Base-by-base conservation (phyloP, 2,329 filamentous ascomycete species). In the Didymella segeticola region DNA sequence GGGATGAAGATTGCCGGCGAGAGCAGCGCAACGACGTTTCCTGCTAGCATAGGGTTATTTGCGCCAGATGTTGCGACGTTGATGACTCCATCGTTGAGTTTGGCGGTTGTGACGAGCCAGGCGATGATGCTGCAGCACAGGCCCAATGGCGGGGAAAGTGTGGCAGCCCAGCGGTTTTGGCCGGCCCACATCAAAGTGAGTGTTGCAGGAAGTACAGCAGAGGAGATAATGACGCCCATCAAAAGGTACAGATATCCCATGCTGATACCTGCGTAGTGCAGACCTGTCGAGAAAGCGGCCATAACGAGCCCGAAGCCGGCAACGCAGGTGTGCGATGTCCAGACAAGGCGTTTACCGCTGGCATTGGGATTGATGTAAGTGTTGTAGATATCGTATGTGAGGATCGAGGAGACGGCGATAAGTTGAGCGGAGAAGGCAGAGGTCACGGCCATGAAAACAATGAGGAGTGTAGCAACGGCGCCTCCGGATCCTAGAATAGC, bases 171-270 rank as follows among this genome's bases (percentile, higher is more conserved):
- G 77, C 84, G 86, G 67, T 90, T 91, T 72, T 96, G 91, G 1
- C 88, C 85, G 41, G 84, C 84, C 91, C 91, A 96, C 53, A 92
- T 80, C 0, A 96, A 81, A 0, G 91, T 90, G 57, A 96, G 78
- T 0, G 90, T 88, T 0, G 91, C 90, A 0, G 93, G 92, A 9
- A 96, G 82, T 1, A 96, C 91, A 1, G 91, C 92, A 0, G 89
- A 86, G 0, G 89, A 92, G 67, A 96, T 95, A 64, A 96, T 90
- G 41, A 92, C 89, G 5, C 92, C 92, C 92, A 96, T 96, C 70
- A 96, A 84, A 1, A 96, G 79, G 69, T 95, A 96, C 1, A 96
- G 80, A 67, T 92, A 96, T 8, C 91, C 91, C 90, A 96, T 95
- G 43, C 63, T 65, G 27, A 72, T 69, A 6, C 69, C 71, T 6